Evolutionary conservation across 1,284 basidiomycete genomes (phyloP), one percentile per base, ranked within the genome.

Genomic region (Apiotrichum domesticum): DNA sequence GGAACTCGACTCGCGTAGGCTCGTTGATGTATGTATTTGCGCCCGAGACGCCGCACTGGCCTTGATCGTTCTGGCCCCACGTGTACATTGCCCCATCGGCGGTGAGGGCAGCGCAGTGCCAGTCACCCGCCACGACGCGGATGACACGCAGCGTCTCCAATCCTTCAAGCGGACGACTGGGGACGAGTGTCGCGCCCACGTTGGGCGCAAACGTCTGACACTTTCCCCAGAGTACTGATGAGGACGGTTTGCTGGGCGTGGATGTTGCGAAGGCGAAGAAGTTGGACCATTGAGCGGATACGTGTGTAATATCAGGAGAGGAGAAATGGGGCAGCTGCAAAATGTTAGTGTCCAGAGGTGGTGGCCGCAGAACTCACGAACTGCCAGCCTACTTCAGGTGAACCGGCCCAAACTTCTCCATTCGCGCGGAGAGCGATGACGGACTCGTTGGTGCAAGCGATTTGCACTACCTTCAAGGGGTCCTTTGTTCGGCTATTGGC

Each of bases 101-200:
- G 1, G 90, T 92, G 60, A 96, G 79, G 0, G 93, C 91, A 33
- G 85, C 88, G 66, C 80, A 85, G 77, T 96, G 92, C 73, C 92
- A 94, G 74, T 96, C 91, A 4, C 93, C 93, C 47, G 91, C 80
- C 8, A 86, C 85, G 55, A 93, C 85, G 55, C 88, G 88, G 61
- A 94, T 91, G 55, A 94, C 82, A 42, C 80, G 79, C 59, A 79
- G 81, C 64, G 86, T 81, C 65, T 92, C 88, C 21, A 95, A 77
- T 29, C 80, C 81, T 8, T 39, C 37, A 1, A 87, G 85, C 3
- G 88, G 80, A 58, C 88, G 77, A 37, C 80, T 79, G 2, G 90
- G 87, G 5, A 2, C 51, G 39, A 65, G 48, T 6, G 44, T 40
- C 21, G 32, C 13, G 4, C 57, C 57, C 35, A 55, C 53, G 32